A percentile compares a stretch with the other conserved stretches of the same genome.
These are phyloP conservation scores for Lasiodiplodia sp. DNA, from an alignment of 2,329 filamentous ascomycete species.

Conservation along the genomic window DNA sequence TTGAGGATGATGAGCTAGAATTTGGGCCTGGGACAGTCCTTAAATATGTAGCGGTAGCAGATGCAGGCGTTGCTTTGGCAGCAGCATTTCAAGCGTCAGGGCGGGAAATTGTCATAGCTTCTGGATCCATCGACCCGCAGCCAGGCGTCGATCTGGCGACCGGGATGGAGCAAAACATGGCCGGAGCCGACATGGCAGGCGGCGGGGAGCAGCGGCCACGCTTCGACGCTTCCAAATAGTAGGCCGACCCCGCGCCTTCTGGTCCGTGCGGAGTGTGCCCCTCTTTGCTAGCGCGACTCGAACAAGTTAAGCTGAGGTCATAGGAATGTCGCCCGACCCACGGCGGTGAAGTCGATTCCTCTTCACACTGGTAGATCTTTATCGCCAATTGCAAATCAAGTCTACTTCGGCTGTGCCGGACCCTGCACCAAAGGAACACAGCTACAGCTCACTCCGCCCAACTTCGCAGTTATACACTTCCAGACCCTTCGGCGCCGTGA, in stretches of 20 bases:
- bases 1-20: not conserved
- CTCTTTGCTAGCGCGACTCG: too few relatives aligned
- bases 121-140: conserved; percentile 22
- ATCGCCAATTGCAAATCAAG: not conserved
- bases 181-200: not conserved
- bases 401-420: not conserved
- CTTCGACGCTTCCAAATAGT: conserved; percentile 21
- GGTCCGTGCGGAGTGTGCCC: too few relatives aligned
- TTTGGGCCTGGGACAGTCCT: not conserved
- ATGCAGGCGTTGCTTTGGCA: not conserved
- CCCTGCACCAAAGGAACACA: not conserved
- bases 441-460: too few relatives aligned
- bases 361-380: not conserved
- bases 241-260: not conserved
- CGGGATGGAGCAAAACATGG: not conserved
- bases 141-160: conserved; percentile 7
- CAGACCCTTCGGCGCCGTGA: too few relatives aligned
- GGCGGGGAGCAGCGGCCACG: not conserved
- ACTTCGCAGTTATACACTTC: not conserved
- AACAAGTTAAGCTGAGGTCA: too few relatives aligned
- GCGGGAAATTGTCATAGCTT: not conserved
- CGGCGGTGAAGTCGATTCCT: not conserved
- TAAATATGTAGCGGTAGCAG: conserved; percentile 8
- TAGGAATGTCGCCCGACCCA: not conserved
- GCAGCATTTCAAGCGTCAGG: not conserved